These are phyloP conservation scores for Astrothelium macrocarpum DNA, from an alignment of 495 filamentous ascomycete species.

Conservation along the genomic window DNA sequence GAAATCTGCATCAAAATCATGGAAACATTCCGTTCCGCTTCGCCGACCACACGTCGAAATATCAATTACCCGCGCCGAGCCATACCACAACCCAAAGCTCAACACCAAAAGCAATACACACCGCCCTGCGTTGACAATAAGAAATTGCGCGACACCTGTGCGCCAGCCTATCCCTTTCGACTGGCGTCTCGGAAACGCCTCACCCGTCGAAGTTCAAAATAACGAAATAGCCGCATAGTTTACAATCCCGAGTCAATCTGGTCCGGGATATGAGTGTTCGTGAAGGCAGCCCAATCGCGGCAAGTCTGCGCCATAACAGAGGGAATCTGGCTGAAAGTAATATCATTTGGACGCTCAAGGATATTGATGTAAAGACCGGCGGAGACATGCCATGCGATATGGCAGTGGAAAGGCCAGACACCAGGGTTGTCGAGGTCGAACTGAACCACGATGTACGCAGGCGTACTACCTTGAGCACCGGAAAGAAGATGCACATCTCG, in stretches of 20 bases:
- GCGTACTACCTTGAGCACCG: not conserved
- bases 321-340: conserved; percentile 8
- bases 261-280: conserved; percentile 11
- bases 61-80: not conserved
- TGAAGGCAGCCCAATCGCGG: conserved; percentile 14
- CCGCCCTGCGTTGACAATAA: not conserved
- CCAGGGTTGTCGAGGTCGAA: conserved; percentile 22
- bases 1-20: not conserved
- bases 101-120: not conserved
- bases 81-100: not conserved
- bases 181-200: not conserved
- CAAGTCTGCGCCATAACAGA: conserved; percentile 15
- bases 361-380: conserved; percentile 19
- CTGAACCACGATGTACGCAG: conserved; percentile 18
- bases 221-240: not conserved
- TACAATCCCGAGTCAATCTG: conserved; percentile 22
- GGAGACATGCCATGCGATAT: conserved; percentile 22
- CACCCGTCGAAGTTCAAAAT: not conserved
- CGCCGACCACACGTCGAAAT: not conserved
- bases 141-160: not conserved
- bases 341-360: conserved; percentile 8
- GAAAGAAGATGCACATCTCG: conserved; percentile 19
- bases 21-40: not conserved
- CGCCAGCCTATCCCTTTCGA: not conserved
- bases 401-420: conserved; percentile 25